Conservation (phyloP, 768 basidiomycete genomes). For the Pisolithus tinctorius region DNA sequence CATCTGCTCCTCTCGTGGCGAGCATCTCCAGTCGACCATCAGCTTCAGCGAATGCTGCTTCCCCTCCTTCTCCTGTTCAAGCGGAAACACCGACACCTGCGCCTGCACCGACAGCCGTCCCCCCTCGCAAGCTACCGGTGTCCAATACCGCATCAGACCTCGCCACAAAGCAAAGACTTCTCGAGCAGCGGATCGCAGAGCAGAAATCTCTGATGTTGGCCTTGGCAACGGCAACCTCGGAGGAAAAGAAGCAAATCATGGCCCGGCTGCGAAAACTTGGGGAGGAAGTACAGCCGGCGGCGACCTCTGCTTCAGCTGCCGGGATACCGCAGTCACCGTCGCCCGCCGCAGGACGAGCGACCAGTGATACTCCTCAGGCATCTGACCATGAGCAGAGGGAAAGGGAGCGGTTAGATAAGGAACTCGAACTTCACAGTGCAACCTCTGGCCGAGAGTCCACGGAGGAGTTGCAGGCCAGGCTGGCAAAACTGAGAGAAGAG, state of each 20-base stretch:
- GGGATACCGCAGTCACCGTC: conserved; percentile 20
- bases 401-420: conserved; percentile 69
- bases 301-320: conserved; percentile 23
- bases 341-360: conserved; percentile 16
- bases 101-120: conserved; percentile 18
- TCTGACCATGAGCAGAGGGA: conserved; percentile 50
- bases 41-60: conserved; percentile 11
- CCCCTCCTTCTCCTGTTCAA: conserved; percentile 4
- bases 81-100: conserved; percentile 44
- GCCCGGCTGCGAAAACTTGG: conserved; percentile 65
- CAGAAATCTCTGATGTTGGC: conserved; percentile 81
- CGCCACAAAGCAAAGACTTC: conserved; percentile 65
- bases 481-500: conserved; percentile 76
- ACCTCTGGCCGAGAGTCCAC: conserved; percentile 43
- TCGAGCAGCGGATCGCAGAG: conserved; percentile 80
- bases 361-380: conserved; percentile 20
- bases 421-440: conserved; percentile 62
- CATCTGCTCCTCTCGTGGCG: conserved; percentile 70
- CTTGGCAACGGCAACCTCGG: conserved; percentile 51
- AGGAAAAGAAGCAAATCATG: conserved; percentile 80
- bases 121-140: conserved; percentile 32
- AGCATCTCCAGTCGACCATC: conserved; percentile 41
- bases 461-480: conserved; percentile 65
- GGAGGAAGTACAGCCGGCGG: conserved; percentile 62
- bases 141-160: conserved; percentile 41